Evolutionary conservation across 768 basidiomycete genomes (phyloP).

Genomic region (Kwoniella dendrophila): DNA sequence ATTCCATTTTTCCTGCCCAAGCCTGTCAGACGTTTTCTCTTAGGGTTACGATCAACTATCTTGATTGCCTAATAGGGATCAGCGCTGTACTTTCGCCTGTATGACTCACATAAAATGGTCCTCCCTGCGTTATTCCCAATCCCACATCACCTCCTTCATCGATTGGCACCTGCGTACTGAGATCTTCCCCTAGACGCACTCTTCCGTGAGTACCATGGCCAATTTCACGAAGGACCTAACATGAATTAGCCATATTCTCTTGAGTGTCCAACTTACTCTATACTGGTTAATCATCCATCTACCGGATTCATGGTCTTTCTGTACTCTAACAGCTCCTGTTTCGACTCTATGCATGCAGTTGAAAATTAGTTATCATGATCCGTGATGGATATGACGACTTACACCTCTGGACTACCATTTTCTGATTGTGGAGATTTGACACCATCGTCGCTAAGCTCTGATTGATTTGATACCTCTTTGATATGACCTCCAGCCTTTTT

Average conservation of each 20-base stretch:
- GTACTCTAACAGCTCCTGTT: slow-evolving; percentile 43
- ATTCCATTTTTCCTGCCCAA: slow-evolving; percentile 70
- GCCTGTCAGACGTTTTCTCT: slow-evolving; percentile 68
- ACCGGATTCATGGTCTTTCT: slow-evolving; percentile 49
- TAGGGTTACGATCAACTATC: slow-evolving; percentile 61
- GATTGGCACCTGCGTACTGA: slow-evolving; percentile 25
- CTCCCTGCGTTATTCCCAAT: slow-evolving; percentile 27
- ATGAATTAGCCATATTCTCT: neutral
- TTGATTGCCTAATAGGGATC: slow-evolving; percentile 56
- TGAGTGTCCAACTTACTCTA: slow-evolving; percentile 52
- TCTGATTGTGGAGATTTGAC: slow-evolving; percentile 32
- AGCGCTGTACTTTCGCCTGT: neutral
- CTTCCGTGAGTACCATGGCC: slow-evolving; percentile 89
- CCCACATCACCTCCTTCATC: slow-evolving; percentile 24
- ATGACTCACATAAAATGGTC: slow-evolving; percentile 30
- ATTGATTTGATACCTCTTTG: neutral
- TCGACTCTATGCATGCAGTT: slow-evolving; percentile 39
- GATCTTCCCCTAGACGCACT: slow-evolving; percentile 73
- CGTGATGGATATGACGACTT: slow-evolving; percentile 9
- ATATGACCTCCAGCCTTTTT: slow-evolving; percentile 1
- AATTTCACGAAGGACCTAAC: slow-evolving; percentile 66
- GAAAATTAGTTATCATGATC: slow-evolving; percentile 8
- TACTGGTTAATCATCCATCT: slow-evolving; percentile 79
- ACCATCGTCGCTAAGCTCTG: slow-evolving; percentile 18
- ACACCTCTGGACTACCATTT: slow-evolving; percentile 39